Conservation (phyloP, 176 grass and related monocot genomes). For the Aegilops sharonensis region DNA sequence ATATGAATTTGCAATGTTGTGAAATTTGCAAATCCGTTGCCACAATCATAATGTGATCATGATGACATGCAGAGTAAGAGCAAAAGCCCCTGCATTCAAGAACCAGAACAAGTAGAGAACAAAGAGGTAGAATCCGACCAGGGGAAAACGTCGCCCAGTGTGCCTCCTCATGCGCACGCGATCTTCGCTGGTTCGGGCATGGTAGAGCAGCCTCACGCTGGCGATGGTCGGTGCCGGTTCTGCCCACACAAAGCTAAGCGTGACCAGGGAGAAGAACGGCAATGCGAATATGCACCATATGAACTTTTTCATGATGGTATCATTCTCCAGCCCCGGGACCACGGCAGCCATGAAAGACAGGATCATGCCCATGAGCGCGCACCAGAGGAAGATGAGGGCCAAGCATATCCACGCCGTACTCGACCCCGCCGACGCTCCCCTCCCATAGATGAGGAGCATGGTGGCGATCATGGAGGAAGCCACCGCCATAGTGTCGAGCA, state of each 20-base stretch:
- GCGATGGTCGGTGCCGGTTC: not conserved
- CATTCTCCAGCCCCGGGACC: not conserved
- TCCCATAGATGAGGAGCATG: constrained; percentile 6
- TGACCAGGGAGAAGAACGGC: not conserved
- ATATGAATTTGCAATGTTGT: too few species aligned
- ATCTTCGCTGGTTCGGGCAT: not conserved
- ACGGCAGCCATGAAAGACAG: constrained; percentile 18
- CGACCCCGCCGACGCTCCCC: not conserved
- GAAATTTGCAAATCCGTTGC: too few species aligned
- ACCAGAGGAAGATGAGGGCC: constrained; percentile 4
- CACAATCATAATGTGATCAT: too few species aligned
- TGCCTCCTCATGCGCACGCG: not conserved
- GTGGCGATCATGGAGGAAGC: constrained; percentile 1
- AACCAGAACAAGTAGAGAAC: not conserved
- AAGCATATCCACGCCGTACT: not conserved
- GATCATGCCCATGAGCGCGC: constrained; percentile 8
- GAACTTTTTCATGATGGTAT: not conserved
- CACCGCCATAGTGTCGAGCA: not conserved
- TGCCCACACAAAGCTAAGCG: not conserved
- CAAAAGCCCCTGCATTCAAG: not conserved
- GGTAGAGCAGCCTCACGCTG: not conserved
- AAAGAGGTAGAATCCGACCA: not conserved
- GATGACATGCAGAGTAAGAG: not conserved
- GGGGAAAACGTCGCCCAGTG: not conserved
- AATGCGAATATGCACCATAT: not conserved